Evolutionary conservation across 2,329 filamentous ascomycete genomes (phyloP).

Genomic region (Xylaria sp.): DNA sequence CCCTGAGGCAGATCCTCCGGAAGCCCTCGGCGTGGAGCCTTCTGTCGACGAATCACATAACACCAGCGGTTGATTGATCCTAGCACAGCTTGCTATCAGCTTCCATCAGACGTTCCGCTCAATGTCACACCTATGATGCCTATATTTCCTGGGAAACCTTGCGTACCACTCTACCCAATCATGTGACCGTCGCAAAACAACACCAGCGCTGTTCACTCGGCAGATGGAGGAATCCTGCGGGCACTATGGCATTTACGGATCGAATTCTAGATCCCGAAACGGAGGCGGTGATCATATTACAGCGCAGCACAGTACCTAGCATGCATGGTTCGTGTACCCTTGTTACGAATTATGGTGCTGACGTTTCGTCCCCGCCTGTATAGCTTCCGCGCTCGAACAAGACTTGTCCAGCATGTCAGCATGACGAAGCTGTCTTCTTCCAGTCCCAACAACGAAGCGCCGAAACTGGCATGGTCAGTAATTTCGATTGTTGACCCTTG

Average conservation of each 20-base stretch:
- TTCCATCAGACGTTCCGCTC: constrained; percentile 2
- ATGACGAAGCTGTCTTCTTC: constrained; percentile 96
- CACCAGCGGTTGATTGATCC: constrained; percentile 25
- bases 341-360: constrained; percentile 51
- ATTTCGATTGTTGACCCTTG: constrained; percentile 47
- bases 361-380: constrained; percentile 53
- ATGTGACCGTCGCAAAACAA: constrained; percentile 4
- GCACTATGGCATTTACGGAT: not conserved
- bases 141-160: not conserved
- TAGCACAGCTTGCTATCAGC: constrained; percentile 10
- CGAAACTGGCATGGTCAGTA: constrained; percentile 97
- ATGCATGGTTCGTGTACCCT: constrained; percentile 43
- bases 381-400: constrained; percentile 93
- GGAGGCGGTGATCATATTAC: constrained; percentile 4
- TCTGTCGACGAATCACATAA: constrained; percentile 37
- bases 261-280: not conserved
- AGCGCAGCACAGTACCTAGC: constrained; percentile 40
- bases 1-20: constrained; percentile 46
- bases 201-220: not conserved
- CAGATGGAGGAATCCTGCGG: constrained; percentile 3
- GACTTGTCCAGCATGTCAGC: constrained; percentile 84
- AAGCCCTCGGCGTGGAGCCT: constrained; percentile 45
- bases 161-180: constrained; percentile 3
- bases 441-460: constrained; percentile 97
- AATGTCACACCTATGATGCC: not conserved